Evolutionary conservation across 2,329 filamentous ascomycete species (phyloP).

Genomic region (Penicillium sp.): DNA sequence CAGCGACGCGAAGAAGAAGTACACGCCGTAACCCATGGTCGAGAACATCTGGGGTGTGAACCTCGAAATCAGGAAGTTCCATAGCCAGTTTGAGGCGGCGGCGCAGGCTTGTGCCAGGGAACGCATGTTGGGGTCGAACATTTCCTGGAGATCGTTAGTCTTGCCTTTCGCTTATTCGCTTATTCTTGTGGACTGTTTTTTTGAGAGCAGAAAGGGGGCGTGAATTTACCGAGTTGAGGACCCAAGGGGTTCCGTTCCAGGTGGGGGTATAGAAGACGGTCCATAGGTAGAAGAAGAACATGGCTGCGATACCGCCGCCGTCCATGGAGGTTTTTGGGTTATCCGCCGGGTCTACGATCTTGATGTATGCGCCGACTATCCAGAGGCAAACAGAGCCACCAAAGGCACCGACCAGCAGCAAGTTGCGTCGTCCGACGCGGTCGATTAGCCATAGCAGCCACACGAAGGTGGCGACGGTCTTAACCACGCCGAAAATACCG

Average conservation of each 20-base stretch:
- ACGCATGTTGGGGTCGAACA: conserved; percentile 67
- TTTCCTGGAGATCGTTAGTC: conserved; percentile 45
- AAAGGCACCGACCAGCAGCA: conserved; percentile 61
- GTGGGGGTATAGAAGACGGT: conserved; percentile 68
- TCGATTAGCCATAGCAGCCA: conserved; percentile 69
- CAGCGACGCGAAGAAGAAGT: conserved; percentile 63
- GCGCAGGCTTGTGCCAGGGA: conserved; percentile 69
- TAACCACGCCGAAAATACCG: conserved; percentile 72
- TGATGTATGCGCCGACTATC: conserved; percentile 39
- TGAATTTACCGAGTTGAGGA: conserved; percentile 55
- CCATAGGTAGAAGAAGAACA: conserved; percentile 70
- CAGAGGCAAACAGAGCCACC: conserved; percentile 51
- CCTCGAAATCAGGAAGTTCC: conserved; percentile 37
- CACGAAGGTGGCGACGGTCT: conserved; percentile 63
- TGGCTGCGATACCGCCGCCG: conserved; percentile 42
- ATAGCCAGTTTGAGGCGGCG: conserved; percentile 37
- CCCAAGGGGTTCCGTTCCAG: conserved; percentile 74
- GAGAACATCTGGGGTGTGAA: conserved; percentile 44
- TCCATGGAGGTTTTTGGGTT: conserved; percentile 22
- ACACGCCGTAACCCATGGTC: conserved; percentile 56
- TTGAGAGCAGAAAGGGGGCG: neutral
- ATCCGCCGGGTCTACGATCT: conserved; percentile 28
- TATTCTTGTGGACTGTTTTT: neutral
- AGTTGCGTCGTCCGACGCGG: conserved; percentile 56
- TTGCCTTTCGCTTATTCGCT: neutral